phyloP scores from a whole-genome alignment of 192 early-diverging fungal species.

The Gonapodya prolifera region DNA sequence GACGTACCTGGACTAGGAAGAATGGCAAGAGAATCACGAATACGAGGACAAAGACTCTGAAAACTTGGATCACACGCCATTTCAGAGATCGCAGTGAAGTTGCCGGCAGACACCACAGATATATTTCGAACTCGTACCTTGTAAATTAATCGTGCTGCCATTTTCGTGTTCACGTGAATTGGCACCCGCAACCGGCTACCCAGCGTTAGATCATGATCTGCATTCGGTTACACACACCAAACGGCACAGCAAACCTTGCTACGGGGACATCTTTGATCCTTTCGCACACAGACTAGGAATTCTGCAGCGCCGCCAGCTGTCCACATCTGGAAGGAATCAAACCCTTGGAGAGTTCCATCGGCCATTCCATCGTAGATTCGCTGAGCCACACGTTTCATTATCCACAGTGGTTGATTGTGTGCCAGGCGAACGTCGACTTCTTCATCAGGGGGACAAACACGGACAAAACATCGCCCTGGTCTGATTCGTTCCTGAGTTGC shows the following conservation, averaged over 20 bases:
- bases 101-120: neutral
- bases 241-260: too few species aligned
- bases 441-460: neutral
- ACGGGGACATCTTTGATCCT: neutral
- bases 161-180: neutral
- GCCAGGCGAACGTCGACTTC: neutral
- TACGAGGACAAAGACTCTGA: neutral
- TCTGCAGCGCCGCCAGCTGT: neutral
- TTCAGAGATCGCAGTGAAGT: too few species aligned
- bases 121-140: neutral
- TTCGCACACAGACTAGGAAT: neutral
- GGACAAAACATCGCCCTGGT: neutral
- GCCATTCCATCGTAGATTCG: slow-evolving; percentile 3
- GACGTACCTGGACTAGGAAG: neutral
- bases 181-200: neutral
- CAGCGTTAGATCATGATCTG: neutral
- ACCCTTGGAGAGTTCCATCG: neutral
- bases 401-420: neutral
- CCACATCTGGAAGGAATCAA: slow-evolving; percentile 6
- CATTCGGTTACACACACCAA: too few species aligned
- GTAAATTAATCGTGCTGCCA: slow-evolving; percentile 1
- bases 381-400: neutral
- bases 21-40: slow-evolving; percentile 4
- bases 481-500: neutral
- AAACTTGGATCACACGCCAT: neutral